Evolutionary conservation across 345 rosid genomes (phyloP), one percentile per base, ranked within the genome.

Genomic region (Orychophragmus violaceus): DNA sequence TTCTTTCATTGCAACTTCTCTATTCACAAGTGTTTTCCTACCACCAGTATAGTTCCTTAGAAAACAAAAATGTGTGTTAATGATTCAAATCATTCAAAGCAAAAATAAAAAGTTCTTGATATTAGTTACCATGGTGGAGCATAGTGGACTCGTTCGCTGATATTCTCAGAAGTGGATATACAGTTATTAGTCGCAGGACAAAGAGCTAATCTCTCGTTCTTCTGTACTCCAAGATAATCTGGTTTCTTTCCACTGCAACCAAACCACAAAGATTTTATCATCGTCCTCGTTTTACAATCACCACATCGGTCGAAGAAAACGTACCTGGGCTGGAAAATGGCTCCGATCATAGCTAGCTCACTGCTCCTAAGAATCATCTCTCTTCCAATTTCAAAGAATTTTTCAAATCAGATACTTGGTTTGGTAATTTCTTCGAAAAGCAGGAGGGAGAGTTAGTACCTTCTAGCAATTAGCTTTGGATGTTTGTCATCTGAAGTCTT

Each of bases 301-400:
- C 28, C 33, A 42, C 36, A n/a, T n/a, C n/a, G n/a, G 50, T 3
- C 9, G 41, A 21, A 18, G 3, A 30, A 72, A 19, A 53, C 32
- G 57, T 67, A 85, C 96, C 96, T 80, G 59, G 88, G 70, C 62
- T 87, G 87, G 76, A 93, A 83, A 48, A 93, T 77, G 63, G 98
- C 96, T 10, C 96, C 94, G 48, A 79, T 50, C 29, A 82, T 85
- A 3, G 94, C 96, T 71, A 90, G 9, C 70, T 86, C 98, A 74
- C 98, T 93, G 83, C 94, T 93, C 81, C 82, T 82, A 74, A 93
- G 74, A 54, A 93, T 78, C 6, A 93, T 72, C 50, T 87, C 90
- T 82, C 96, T 89, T 59, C 6, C 59, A 68, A 72, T 57, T 74
- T 33, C 17, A 36, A 19, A 76, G 1, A 50, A 48, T 13, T 1